These are phyloP conservation scores for Camelina neglecta DNA, from an alignment of 345 rosid species.

Conservation along the genomic window DNA sequence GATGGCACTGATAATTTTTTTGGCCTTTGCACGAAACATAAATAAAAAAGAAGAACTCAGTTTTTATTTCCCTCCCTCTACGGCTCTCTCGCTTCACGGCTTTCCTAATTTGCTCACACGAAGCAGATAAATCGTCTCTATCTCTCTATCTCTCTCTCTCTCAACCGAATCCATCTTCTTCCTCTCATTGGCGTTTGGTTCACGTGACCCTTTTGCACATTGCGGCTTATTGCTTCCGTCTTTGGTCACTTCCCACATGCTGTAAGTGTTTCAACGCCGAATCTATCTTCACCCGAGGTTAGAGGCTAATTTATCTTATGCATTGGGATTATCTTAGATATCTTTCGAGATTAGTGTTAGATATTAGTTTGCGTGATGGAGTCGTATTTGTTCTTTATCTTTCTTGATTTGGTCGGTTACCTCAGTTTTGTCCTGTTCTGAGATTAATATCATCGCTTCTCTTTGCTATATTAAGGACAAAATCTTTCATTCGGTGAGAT, in stretches of 20 bases:
- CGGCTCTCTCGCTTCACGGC: constrained; percentile 28
- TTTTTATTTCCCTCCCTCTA: constrained; percentile 23
- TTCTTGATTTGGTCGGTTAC: constrained; percentile 30
- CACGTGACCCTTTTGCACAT: constrained; percentile 25
- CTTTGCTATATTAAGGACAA: constrained; percentile 19
- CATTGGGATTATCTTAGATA: constrained; percentile 9
- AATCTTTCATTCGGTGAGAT: constrained; percentile 20
- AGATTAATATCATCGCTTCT: not conserved
- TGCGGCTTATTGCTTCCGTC: constrained; percentile 39
- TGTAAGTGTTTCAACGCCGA: constrained; percentile 12
- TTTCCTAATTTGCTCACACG: constrained; percentile 54
- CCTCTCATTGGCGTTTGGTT: constrained; percentile 15
- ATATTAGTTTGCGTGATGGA: constrained; percentile 26
- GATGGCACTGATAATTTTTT: not conserved
- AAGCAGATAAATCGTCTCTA: constrained; percentile 48
- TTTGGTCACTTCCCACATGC: constrained; percentile 29
- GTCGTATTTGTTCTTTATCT: constrained; percentile 10
- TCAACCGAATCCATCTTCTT: constrained; percentile 18
- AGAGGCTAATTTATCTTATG: not conserved
- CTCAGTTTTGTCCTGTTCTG: constrained; percentile 31
- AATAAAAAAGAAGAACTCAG: constrained; percentile 16
- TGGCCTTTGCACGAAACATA: constrained; percentile 10
- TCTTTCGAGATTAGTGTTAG: constrained; percentile 12
- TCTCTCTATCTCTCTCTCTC: constrained; percentile 23
- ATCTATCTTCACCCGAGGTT: constrained; percentile 26